phyloP scores from a whole-genome alignment of 306 rosid genomes.

The Canavalia gladiata region DNA sequence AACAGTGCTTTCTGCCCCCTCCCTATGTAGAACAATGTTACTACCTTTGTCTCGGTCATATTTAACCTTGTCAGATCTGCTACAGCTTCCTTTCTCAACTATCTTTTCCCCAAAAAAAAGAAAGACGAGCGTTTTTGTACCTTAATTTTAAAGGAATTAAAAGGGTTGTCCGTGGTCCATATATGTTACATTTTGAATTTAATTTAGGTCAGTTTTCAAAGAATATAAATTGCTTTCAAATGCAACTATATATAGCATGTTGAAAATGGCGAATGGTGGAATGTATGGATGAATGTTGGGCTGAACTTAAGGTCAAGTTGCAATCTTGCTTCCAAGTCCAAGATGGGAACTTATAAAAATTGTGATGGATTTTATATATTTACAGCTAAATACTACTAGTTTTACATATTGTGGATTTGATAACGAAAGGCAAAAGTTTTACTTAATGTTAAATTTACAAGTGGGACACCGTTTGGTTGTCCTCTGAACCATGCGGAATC shows the following conservation, averaged over 20 bases:
- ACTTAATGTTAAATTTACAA: slow-evolving; percentile 34
- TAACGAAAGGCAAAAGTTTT: slow-evolving; percentile 24
- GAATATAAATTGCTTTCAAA: slow-evolving; percentile 34
- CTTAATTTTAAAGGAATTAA: slow-evolving; percentile 26
- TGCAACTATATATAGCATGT: slow-evolving; percentile 25
- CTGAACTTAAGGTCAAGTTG: slow-evolving; percentile 41
- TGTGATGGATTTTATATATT: not conserved
- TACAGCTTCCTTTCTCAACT: slow-evolving; percentile 27
- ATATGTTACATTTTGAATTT: slow-evolving; percentile 33
- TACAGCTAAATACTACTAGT: slow-evolving; percentile 4
- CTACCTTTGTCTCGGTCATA: slow-evolving; percentile 22
- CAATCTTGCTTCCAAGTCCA: slow-evolving; percentile 43
- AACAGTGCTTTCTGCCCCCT: slow-evolving; percentile 26
- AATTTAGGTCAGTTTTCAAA: slow-evolving; percentile 17
- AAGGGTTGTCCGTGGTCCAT: slow-evolving; percentile 30
- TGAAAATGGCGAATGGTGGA: slow-evolving; percentile 40
- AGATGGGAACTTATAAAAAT: not conserved
- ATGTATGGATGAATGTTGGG: slow-evolving; percentile 35
- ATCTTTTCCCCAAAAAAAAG: slow-evolving; percentile 33
- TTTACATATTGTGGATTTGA: not conserved
- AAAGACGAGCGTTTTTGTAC: slow-evolving; percentile 26
- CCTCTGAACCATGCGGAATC: slow-evolving; percentile 58
- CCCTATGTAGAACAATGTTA: slow-evolving; percentile 18
- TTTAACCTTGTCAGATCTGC: slow-evolving; percentile 47
- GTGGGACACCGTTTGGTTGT: slow-evolving; percentile 58